Percentiles rank a stretch among this genome's conserved stretches.
Conservation (phyloP, 2,329 filamentous ascomycete genomes). For the Bipolaris bicolor region DNA sequence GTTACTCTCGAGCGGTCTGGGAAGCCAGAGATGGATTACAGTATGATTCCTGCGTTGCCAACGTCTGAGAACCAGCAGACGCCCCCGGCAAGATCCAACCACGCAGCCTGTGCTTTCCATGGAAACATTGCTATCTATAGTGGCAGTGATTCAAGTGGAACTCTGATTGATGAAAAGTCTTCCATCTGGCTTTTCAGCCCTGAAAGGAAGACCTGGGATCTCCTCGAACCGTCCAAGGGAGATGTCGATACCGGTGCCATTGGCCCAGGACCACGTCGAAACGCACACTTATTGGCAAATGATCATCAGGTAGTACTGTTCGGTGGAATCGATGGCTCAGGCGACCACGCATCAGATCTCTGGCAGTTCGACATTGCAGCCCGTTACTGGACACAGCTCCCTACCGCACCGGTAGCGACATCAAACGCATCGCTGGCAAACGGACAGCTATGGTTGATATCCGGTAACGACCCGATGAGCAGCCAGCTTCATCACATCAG, state of each 20-base stretch:
- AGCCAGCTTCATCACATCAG: constrained; percentile 38
- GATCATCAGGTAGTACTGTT: constrained; percentile 32
- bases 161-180: constrained; percentile 45
- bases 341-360: constrained; percentile 32
- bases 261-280: constrained; percentile 28
- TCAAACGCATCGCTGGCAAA: constrained; percentile 47
- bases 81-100: constrained; percentile 45
- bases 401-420: constrained; percentile 35
- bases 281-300: constrained; percentile 30
- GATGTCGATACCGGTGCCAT: constrained; percentile 18
- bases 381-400: constrained; percentile 33
- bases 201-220: constrained; percentile 36
- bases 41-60: constrained; percentile 51
- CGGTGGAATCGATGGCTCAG: constrained; percentile 34
- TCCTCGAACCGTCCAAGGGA: constrained; percentile 22
- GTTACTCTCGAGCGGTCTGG: constrained; percentile 45
- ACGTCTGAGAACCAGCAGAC: constrained; percentile 39
- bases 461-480: constrained; percentile 41
- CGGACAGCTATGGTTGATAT: constrained; percentile 50
- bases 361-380: constrained; percentile 35
- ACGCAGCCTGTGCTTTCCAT: constrained; percentile 51
- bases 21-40: constrained; percentile 48
- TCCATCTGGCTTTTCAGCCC: constrained; percentile 52
- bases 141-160: constrained; percentile 41
- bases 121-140: constrained; percentile 51